These are phyloP conservation scores for Podosphaera aphanis DNA, from an alignment of 2,329 filamentous ascomycete genomes.

Conservation along the genomic window DNA sequence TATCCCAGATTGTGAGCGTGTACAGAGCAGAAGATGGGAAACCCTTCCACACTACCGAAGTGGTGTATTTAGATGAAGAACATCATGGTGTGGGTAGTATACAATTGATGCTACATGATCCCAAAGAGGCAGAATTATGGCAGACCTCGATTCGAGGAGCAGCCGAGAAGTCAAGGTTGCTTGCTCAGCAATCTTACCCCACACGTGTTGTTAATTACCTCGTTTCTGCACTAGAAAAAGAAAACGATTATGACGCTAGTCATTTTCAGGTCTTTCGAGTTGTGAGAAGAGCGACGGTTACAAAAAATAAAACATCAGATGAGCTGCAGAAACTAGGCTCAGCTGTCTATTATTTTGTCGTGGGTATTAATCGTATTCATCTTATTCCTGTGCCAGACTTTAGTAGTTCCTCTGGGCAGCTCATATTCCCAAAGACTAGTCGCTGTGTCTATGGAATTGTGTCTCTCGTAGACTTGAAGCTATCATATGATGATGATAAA, in stretches of 20 bases:
- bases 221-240: slow-evolving; percentile 36
- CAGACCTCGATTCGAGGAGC: slow-evolving; percentile 35
- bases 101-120: slow-evolving; percentile 38
- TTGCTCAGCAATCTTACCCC: slow-evolving; percentile 29
- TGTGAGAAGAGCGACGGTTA: slow-evolving; percentile 32
- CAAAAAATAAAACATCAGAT: slow-evolving; percentile 33
- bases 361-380: slow-evolving; percentile 47
- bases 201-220: slow-evolving; percentile 36
- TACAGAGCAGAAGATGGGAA: slow-evolving; percentile 44
- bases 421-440: slow-evolving; percentile 21
- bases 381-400: slow-evolving; percentile 40
- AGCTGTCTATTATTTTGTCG: slow-evolving; percentile 41
- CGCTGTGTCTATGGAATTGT: slow-evolving; percentile 36
- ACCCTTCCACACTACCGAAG: slow-evolving; percentile 41
- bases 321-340: slow-evolving; percentile 41
- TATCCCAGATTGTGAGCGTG: slow-evolving; percentile 43
- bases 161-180: slow-evolving; percentile 28
- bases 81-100: slow-evolving; percentile 34
- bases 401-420: slow-evolving; percentile 22
- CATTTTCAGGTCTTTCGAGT: slow-evolving; percentile 47
- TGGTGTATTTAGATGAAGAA: slow-evolving; percentile 44
- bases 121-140: slow-evolving; percentile 42
- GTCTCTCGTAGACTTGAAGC: slow-evolving; percentile 32
- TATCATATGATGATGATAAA: slow-evolving; percentile 38
- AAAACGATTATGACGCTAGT: slow-evolving; percentile 43